A percentile compares a stretch with the other conserved stretches of the same genome.
phyloP scores from a whole-genome alignment of 345 rosid species.

The Eucalyptus grandis region DNA sequence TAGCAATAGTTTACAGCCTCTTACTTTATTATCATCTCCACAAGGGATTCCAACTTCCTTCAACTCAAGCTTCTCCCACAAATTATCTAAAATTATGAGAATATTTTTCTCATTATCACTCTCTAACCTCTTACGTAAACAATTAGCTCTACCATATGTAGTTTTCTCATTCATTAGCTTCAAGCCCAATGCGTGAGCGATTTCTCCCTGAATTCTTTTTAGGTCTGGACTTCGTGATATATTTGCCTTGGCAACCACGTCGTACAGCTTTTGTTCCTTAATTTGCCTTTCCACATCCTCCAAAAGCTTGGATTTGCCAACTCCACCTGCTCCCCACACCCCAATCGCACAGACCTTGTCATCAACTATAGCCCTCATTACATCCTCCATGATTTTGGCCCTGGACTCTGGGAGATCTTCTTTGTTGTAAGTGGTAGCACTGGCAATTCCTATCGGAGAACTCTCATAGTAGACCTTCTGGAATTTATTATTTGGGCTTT shows the following conservation, averaged over 20 bases:
- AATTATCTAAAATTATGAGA: too few species aligned
- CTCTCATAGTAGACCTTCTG: accelerated
- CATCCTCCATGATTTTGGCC: accelerated
- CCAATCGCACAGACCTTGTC: accelerated
- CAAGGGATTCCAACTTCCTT: too few species aligned
- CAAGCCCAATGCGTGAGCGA: accelerated
- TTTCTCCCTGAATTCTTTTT: too few species aligned
- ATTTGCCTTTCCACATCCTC: accelerated
- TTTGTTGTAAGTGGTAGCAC: accelerated
- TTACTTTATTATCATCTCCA: too few species aligned
- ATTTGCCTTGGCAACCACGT: accelerated
- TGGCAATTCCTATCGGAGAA: accelerated
- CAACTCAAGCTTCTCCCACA: too few species aligned
- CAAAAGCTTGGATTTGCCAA: too few species aligned
- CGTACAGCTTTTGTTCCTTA: accelerated
- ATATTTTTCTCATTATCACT: accelerated
- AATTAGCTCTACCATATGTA: accelerated
- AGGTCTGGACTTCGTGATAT: too few species aligned
- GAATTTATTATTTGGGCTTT: accelerated
- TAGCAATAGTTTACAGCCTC: too few species aligned
- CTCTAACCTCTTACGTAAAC: accelerated
- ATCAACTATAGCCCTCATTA: accelerated
- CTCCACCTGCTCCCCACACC: accelerated
- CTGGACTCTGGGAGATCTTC: accelerated
- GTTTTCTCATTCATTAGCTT: too few species aligned